Conservation (phyloP, 768 basidiomycete genomes). For the Cytidiella melzeri region DNA sequence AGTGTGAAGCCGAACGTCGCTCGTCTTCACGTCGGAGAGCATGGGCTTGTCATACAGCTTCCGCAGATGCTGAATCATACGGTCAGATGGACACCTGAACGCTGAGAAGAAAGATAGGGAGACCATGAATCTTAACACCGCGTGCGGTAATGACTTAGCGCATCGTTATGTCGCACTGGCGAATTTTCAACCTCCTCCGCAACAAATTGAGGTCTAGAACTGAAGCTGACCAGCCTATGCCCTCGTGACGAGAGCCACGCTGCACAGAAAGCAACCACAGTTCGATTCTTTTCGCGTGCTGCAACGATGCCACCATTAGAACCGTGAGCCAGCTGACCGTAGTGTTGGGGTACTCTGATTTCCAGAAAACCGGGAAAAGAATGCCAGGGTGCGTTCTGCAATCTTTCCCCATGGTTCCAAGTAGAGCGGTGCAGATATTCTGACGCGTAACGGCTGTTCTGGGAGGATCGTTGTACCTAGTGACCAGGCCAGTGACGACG, state of each 20-base stretch:
- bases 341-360: neutral
- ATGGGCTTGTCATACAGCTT: neutral
- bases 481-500: neutral
- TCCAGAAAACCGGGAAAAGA: neutral
- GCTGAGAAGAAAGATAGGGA: neutral
- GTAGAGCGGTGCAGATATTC: neutral
- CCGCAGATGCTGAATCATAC: neutral
- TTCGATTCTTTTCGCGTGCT: neutral
- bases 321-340: neutral
- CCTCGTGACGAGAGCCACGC: no score
- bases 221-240: no score
- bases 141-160: no score
- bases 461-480: neutral
- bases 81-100: neutral
- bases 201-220: no score
- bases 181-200: no score
- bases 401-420: neutral
- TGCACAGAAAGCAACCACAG: neutral
- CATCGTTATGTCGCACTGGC: no score
- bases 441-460: neutral
- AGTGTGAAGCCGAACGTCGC: neutral
- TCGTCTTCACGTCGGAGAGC: neutral
- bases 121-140: no score
- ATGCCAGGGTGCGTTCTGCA: neutral
- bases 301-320: neutral